Evolutionary conservation across 2,329 filamentous ascomycete genomes (phyloP).

Genomic region (Didymella pinodella): DNA sequence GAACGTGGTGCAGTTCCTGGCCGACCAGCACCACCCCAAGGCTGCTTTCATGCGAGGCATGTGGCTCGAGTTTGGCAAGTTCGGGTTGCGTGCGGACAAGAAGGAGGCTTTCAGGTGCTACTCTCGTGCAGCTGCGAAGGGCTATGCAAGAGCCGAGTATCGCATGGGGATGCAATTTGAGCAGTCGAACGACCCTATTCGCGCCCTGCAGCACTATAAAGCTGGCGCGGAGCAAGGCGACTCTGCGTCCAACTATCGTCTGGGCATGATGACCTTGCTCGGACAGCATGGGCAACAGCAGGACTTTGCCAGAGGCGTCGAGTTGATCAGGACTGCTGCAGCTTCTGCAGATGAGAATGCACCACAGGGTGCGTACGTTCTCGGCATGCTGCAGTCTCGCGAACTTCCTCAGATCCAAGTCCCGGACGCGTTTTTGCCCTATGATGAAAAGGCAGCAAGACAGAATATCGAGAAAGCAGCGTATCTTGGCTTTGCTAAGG

Average conservation of each 20-base stretch:
- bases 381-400: constrained; percentile 90
- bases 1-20: constrained; percentile 89
- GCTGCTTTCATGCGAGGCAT: constrained; percentile 94
- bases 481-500: constrained; percentile 93
- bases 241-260: constrained; percentile 83
- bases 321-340: constrained; percentile 83
- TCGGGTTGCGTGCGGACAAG: constrained; percentile 88
- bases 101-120: constrained; percentile 93
- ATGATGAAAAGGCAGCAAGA: constrained; percentile 75
- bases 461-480: constrained; percentile 96
- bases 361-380: constrained; percentile 92
- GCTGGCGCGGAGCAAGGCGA: constrained; percentile 80
- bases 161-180: constrained; percentile 99
- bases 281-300: constrained; percentile 91
- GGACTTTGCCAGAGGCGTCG: constrained; percentile 78
- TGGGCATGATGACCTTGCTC: constrained; percentile 97
- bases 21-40: constrained; percentile 90
- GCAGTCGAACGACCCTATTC: constrained; percentile 88
- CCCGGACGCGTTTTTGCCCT: constrained; percentile 74
- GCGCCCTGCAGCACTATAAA: constrained; percentile 90
- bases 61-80: constrained; percentile 98
- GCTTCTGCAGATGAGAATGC: constrained; percentile 94
- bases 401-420: constrained; percentile 91
- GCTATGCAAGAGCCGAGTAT: constrained; percentile 90
- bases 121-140: constrained; percentile 81